Base-by-base conservation (phyloP, 805 yeast genomes). In the Pichia cabralensis region DNA sequence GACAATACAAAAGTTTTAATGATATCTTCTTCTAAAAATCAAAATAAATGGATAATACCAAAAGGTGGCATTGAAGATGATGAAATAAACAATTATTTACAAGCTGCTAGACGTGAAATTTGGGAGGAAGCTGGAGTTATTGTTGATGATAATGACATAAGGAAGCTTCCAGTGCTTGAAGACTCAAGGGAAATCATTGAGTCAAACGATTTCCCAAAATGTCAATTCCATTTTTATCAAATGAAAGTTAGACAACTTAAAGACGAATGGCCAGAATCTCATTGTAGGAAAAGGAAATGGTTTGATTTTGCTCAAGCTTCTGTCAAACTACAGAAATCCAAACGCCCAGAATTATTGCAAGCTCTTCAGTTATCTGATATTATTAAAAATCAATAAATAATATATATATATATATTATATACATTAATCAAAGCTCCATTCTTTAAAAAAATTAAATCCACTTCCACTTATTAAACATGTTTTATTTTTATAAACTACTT, bases 101-200 rank as follows among this genome's bases (percentile, higher is more conserved):
- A 59, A 4, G 61, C 82, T 5, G 96, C 96, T 0, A 62, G 69
- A 13, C 65, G 98, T 39, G 98, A 92, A 53, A 83, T 95, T 0
- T 92, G 98, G 98, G 98, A 92, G 56, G 98, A 92, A 59, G 92
- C 95, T 0, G 98, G 98, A 1, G 82, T 82, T 17, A 70, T 69
- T 23, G 95, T 96, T 7, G 60, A 53, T 13, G n/a, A n/a, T n/a
- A n/a, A n/a, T n/a, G 65, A 86, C 4, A 16, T 32, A 2, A 46
- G 51, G 26, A 64, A 65, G 39, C 59, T 89, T 27, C 94, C 89
- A 0, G 62, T 71, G 1, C 77, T 82, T 18, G 70, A 69, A 30
- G 96, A 88, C 34, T 54, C 50, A 22, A 35, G 62, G 14, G 18
- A 8, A 3, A 23, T n/a, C 11, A 16, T 12, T 8, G 7, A 12